Evolutionary conservation across 1,284 basidiomycete genomes (phyloP), one percentile per base, ranked within the genome.

Genomic region (Apiotrichum laibachii): DNA sequence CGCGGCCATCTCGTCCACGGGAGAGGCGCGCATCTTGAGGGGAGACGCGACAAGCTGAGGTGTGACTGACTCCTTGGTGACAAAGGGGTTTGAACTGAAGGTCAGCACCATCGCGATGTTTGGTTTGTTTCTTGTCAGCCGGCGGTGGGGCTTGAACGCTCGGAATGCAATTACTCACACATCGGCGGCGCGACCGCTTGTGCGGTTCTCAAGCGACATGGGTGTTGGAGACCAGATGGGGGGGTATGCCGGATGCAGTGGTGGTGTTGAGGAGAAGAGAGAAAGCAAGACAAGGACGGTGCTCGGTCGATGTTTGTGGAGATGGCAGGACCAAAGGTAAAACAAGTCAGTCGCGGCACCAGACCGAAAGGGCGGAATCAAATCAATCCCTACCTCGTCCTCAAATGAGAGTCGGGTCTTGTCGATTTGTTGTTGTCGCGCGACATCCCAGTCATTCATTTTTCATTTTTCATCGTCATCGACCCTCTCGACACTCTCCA

Each of bases 71-170:
- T 31, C 49, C 15, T 58, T 67, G 18, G 61, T 43, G 34, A 72
- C 58, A 59, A 73, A 72, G 0, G 72, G 72, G 53, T 73, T 73
- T 31, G 70, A 59, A 18, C 71, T 72, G 60, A 18, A 18, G 15
- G 37, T 37, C 37, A 37, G 37, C 37, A 16, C 26, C 26, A 31
- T 4, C 26, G 34, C 16, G 33, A 35, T n/a, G 47, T 39, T 35
- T 40, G 54, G n/a, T n/a, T 6, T 26, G 15, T 19, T 19, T 31
- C 5, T 39, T 21, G n/a, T 48, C 45, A 18, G 21, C 55, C 48
- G 45, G 37, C 21, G 5, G 19, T 33, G 5, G 10, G 35, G 19
- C 8, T 22, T 46, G 12, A 12, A 31, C 5, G 26, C 15, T 33
- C 33, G 5, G 8, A 33, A n/a, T 18, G 26, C 12, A 31, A 31